Base-by-base conservation (phyloP, 768 basidiomycete species). In the Collybia sordida region DNA sequence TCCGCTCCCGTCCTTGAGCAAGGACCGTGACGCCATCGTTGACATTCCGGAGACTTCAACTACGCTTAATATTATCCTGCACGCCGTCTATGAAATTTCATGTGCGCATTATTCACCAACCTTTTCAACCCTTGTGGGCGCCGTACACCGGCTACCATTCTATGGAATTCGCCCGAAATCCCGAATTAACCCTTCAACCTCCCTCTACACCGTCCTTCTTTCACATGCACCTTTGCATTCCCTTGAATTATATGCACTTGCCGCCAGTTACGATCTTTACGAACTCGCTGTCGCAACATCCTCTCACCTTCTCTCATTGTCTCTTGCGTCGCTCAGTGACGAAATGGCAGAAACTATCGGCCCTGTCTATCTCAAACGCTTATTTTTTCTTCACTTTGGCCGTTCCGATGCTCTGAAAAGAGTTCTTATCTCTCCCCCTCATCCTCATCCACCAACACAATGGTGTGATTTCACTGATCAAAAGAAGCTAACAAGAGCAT, bases 341-440 rank as follows among this genome's bases (percentile, higher is more conserved):
- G 83, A 84, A 41, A 75, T 83, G 66, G 86, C 82, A 4, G 71
- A 76, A 41, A 75, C 72, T 37, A 91, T 93, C 45, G 89, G 90
- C 6, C 78, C 90, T 2, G 67, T 82, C 18, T 93, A 93, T 59
- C 71, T 93, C 54, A 90, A 89, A 59, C 82, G 86, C 25, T 74
- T 93, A 23, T 90, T 93, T 66, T 91, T 89, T 63, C 71, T 93
- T 21, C 91, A 93, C 59, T 85, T 90, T 59, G 90, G 90, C 8
- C 85, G 90, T 23, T 74, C 82, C 3, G 91, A 93, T 52, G 90
- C 90, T 8, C 75, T 93, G 25, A 93, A 92, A 63, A 81, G 88
- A 25, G 79, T 91, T 18, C 72, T 93, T 12, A 73, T 87, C 4
- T 80, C 85, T 3, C 90, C 89, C 0, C 90, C 90, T 3, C 80